phyloP scores from a whole-genome alignment of 2,329 filamentous ascomycete genomes.

The Exophiala sp. region DNA sequence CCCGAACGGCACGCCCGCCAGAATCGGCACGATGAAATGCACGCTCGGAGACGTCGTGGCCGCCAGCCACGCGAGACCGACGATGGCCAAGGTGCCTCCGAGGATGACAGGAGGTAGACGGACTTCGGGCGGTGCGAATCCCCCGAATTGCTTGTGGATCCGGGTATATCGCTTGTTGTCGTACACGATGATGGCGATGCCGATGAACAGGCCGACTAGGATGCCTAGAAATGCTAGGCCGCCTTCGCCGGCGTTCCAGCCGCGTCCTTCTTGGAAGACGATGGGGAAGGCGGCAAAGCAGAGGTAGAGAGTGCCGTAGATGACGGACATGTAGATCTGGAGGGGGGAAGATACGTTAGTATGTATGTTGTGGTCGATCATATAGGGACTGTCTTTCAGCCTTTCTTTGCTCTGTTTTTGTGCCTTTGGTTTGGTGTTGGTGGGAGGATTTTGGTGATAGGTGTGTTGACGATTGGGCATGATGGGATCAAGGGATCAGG shows the following conservation, averaged over 20 bases:
- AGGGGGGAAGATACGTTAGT: neutral
- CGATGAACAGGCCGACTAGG: conserved; percentile 42
- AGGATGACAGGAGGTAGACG: conserved; percentile 48
- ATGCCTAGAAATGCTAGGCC: conserved; percentile 64
- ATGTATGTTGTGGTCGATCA: too few relatives aligned
- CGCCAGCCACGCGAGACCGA: conserved; percentile 55
- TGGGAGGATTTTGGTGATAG: too few relatives aligned
- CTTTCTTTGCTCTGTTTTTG: too few relatives aligned
- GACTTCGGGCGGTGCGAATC: conserved; percentile 40
- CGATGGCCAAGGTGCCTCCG: conserved; percentile 48
- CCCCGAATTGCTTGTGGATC: conserved; percentile 8
- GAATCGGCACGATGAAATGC: conserved; percentile 36
- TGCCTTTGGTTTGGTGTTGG: neutral
- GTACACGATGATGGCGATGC: conserved; percentile 38
- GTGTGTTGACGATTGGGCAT: too few relatives aligned
- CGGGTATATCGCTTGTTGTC: conserved; percentile 34
- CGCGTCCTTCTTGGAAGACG: conserved; percentile 56
- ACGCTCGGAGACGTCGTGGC: conserved; percentile 47
- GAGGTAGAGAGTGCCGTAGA: conserved; percentile 61
- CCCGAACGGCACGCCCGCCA: conserved; percentile 37
- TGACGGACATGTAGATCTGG: conserved; percentile 51
- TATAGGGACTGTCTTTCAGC: too few relatives aligned
- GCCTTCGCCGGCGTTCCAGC: conserved; percentile 54
- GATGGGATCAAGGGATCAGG: too few relatives aligned
- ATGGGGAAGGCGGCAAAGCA: conserved; percentile 60